Conservation (phyloP, 148 eudicot genomes). For the Spergularia marina region DNA sequence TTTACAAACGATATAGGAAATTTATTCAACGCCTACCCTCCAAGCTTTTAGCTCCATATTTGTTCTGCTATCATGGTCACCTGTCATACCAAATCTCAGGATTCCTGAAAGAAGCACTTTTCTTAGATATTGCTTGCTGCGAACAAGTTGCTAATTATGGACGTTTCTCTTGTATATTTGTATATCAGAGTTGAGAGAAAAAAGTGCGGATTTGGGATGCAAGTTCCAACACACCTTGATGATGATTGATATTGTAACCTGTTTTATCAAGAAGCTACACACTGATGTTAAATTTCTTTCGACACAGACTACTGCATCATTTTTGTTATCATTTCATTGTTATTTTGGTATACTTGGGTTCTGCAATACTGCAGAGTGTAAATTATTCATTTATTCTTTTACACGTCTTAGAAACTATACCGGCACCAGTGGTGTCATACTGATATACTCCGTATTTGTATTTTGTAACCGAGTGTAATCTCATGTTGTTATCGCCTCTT, state of each 20-base stretch:
- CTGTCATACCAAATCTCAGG: not conserved
- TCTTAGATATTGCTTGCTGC: not conserved
- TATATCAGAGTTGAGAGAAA: slow-evolving; percentile 64
- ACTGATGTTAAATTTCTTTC: not conserved
- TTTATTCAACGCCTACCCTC: too few species aligned
- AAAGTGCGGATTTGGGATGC: slow-evolving; percentile 83
- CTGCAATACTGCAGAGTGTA: not conserved
- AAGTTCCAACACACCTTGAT: slow-evolving; percentile 38
- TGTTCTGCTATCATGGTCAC: not conserved
- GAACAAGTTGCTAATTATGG: not conserved
- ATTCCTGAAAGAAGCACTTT: not conserved
- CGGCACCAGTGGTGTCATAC: not conserved
- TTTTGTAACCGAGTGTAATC: not conserved
- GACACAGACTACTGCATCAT: not conserved
- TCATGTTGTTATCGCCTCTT: not conserved
- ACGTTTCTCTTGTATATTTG: not conserved
- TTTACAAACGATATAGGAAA: not conserved
- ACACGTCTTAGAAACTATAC: not conserved
- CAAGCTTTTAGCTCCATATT: not conserved
- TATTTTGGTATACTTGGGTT: not conserved
- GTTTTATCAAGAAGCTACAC: not conserved
- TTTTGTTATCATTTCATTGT: slow-evolving; percentile 10
- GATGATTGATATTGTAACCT: slow-evolving; percentile 3
- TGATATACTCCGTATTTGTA: not conserved
- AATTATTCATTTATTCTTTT: slow-evolving; percentile 4